These are phyloP conservation scores for Penicillium paradoxum DNA, from an alignment of 495 filamentous ascomycete genomes.

Conservation along the genomic window DNA sequence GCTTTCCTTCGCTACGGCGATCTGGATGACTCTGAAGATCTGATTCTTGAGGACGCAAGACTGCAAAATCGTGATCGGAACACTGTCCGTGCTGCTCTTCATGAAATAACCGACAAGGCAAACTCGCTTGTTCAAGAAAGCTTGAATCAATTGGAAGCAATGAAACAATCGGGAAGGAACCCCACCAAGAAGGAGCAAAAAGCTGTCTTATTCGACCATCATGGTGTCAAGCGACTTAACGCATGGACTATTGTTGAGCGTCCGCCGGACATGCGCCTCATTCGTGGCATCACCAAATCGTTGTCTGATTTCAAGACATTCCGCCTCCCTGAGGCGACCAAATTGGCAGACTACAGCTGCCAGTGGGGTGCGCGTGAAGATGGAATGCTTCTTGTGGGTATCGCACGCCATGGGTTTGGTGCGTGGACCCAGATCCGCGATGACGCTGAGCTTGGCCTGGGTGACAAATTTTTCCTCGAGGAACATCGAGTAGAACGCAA, in stretches of 20 bases:
- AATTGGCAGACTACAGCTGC: conserved; percentile 79
- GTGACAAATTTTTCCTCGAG: conserved; percentile 93
- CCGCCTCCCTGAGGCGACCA: conserved; percentile 84
- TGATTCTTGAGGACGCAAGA: conserved; percentile 79
- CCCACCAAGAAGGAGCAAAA: conserved; percentile 95
- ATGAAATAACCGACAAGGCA: conserved; percentile 70
- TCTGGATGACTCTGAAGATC: conserved; percentile 78
- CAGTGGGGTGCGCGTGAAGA: conserved; percentile 90
- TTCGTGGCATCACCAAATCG: conserved; percentile 64
- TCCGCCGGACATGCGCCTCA: conserved; percentile 77
- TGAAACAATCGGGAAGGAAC: conserved; percentile 65
- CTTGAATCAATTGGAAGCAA: conserved; percentile 48
- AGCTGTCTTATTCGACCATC: conserved; percentile 88
- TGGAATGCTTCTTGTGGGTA: conserved; percentile 93
- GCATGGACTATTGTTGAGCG: conserved; percentile 90
- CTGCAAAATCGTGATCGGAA: conserved; percentile 74
- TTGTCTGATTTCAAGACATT: conserved; percentile 67
- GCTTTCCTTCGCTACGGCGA: conserved; percentile 85
- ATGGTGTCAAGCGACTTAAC: conserved; percentile 87
- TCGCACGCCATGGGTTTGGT: conserved; percentile 87
- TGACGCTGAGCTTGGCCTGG: conserved; percentile 78
- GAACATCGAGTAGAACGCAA: conserved; percentile 98
- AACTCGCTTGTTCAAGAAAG: conserved; percentile 66
- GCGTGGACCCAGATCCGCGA: conserved; percentile 91
- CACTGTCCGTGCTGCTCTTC: conserved; percentile 63